phyloP scores from a whole-genome alignment of 2,329 filamentous ascomycete species.

The Ophiostoma montium region DNA sequence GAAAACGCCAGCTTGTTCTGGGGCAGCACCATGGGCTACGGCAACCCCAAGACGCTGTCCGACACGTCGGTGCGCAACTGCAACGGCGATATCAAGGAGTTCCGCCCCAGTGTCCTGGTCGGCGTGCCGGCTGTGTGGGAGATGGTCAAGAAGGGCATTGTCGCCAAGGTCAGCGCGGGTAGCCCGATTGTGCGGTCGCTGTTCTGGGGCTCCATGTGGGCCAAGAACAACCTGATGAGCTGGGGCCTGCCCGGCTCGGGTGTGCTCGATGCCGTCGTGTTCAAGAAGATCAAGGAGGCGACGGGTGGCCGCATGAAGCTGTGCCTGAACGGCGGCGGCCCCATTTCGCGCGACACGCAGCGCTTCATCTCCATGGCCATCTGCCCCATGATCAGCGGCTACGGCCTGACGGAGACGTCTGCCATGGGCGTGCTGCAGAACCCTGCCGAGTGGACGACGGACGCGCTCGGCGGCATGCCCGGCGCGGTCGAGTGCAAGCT shows the following conservation, averaged over 20 bases:
- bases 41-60: slow-evolving; percentile 72
- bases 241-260: slow-evolving; percentile 50
- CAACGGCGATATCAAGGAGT: slow-evolving; percentile 75
- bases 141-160: slow-evolving; percentile 79
- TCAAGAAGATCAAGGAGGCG: slow-evolving; percentile 84
- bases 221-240: slow-evolving; percentile 36
- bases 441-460: slow-evolving; percentile 63
- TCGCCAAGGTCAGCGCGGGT: slow-evolving; percentile 58
- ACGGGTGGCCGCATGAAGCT: slow-evolving; percentile 71
- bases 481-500: slow-evolving; percentile 68
- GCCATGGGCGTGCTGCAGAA: slow-evolving; percentile 65
- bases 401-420: slow-evolving; percentile 74
- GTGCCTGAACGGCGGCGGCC: slow-evolving; percentile 75
- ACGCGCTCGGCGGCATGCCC: slow-evolving; percentile 59
- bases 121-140: slow-evolving; percentile 87
- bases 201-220: slow-evolving; percentile 49
- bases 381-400: slow-evolving; percentile 78
- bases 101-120: slow-evolving; percentile 69
- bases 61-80: slow-evolving; percentile 73
- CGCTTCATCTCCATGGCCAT: slow-evolving; percentile 81
- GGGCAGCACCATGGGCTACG: slow-evolving; percentile 82
- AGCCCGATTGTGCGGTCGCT: slow-evolving; percentile 56
- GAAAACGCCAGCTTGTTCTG: slow-evolving; percentile 74
- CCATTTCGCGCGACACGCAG: slow-evolving; percentile 72
- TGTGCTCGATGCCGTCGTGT: slow-evolving; percentile 64